phyloP scores from a whole-genome alignment of 176 grass and related monocot genomes.

The Aechmea fasciata region DNA sequence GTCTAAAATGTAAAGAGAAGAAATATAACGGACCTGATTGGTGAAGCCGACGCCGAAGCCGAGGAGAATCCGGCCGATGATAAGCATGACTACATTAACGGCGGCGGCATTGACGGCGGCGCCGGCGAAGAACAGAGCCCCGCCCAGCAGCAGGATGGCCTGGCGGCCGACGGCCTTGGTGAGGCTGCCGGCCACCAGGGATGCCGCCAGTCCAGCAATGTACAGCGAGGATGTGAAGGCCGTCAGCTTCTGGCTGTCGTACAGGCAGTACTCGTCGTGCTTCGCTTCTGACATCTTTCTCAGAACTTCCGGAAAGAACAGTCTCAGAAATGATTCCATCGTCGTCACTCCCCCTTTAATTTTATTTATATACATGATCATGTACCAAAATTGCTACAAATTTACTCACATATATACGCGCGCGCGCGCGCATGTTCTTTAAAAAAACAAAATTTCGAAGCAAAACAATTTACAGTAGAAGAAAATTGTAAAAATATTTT shows the following conservation, averaged over 20 bases:
- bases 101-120: constrained; percentile 52
- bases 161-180: constrained; percentile 45
- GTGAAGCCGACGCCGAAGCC: constrained; percentile 87
- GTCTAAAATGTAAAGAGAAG: no score
- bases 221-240: constrained; percentile 84
- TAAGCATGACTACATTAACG: constrained; percentile 66
- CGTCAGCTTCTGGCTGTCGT: constrained; percentile 57
- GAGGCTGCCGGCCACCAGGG: constrained; percentile 49
- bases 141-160: constrained; percentile 66
- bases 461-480: no score
- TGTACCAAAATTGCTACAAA: no score
- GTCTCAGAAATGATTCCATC: constrained; percentile 62
- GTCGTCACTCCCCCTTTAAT: constrained; percentile 50
- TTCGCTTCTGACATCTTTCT: constrained; percentile 43
- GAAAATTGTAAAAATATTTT: no score
- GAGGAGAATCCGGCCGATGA: constrained; percentile 69
- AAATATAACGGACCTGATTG: constrained; percentile 41
- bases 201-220: constrained; percentile 53
- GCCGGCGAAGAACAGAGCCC: constrained; percentile 50
- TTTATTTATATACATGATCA: no score
- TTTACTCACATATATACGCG: no score
- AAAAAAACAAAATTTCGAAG: no score
- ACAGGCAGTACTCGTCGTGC: constrained; percentile 69
- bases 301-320: constrained; percentile 59
- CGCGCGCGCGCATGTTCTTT: no score